These are phyloP conservation scores for Amyloporia xantha DNA, from an alignment of 768 basidiomycete genomes.

Conservation along the genomic window DNA sequence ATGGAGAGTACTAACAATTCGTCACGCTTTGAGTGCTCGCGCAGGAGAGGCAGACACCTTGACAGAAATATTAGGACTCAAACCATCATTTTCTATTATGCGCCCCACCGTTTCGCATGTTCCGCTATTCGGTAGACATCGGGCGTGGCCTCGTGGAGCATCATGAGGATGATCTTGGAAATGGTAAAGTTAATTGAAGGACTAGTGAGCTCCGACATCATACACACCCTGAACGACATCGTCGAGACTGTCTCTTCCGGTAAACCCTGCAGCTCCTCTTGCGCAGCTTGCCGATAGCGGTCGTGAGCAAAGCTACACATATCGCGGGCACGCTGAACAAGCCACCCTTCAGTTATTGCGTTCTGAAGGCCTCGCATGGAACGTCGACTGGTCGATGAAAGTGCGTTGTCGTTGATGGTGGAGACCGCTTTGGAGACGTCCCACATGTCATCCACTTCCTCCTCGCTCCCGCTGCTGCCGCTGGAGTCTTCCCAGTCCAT, in stretches of 20 bases:
- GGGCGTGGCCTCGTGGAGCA: slow-evolving; percentile 53
- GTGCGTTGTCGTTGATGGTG: slow-evolving; percentile 35
- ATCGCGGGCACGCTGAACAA: slow-evolving; percentile 63
- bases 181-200: neutral
- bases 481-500: slow-evolving; percentile 68
- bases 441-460: slow-evolving; percentile 38
- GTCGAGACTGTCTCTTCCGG: slow-evolving; percentile 45
- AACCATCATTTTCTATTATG: neutral
- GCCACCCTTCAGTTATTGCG: slow-evolving; percentile 67
- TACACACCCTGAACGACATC: slow-evolving; percentile 61
- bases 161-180: slow-evolving; percentile 59
- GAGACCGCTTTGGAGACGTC: slow-evolving; percentile 46
- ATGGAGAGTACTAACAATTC: slow-evolving; percentile 55
- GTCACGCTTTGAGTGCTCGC: slow-evolving; percentile 53
- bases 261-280: slow-evolving; percentile 48
- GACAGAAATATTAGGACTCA: neutral
- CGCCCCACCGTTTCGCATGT: slow-evolving; percentile 50
- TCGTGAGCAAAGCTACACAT: slow-evolving; percentile 77
- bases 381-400: slow-evolving; percentile 32
- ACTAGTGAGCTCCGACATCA: neutral
- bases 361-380: slow-evolving; percentile 65
- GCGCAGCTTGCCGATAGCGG: slow-evolving; percentile 66
- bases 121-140: slow-evolving; percentile 68
- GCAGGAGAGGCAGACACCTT: slow-evolving; percentile 58
- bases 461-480: slow-evolving; percentile 44